Evolutionary conservation across 2,329 filamentous ascomycete species (phyloP), one percentile per base, ranked within the genome.

Genomic region (Neospermospora avenae): DNA sequence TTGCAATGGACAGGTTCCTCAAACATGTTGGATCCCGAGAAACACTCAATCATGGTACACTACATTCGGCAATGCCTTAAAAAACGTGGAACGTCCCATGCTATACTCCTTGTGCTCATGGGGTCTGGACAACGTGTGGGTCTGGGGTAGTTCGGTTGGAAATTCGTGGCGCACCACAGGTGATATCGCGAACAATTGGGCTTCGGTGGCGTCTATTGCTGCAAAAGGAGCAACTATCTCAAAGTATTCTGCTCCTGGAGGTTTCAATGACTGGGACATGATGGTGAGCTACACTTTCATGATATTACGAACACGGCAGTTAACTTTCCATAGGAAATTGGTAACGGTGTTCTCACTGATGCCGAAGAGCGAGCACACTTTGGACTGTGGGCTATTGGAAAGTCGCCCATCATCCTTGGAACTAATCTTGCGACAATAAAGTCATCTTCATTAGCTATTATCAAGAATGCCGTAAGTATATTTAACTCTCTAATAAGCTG

Each of bases 101-200:
- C 68, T 80, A 6, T 83, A 78, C 70, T 78, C 74, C 8, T 71
- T 84, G 13, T 84, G 81, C 66, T 75, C 78, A 25, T 84, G 81
- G 81, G 81, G 81, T 4, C 69, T 75, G n/a, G 80, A 77, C 0
- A 72, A 77, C 22, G 80, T 83, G 4, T 77, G 78, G 57, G 67
- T 69, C 3, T 58, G 55, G 55, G 55, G 55, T 16, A 31, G 76
- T 55, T 65, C 70, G 8, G 77, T 77, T 1, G 80, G 77, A 3
- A 78, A 79, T 58, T 78, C 75, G 24, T 80, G 73, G 75, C 74
- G 73, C 62, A 80, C 76, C 73, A 77, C 72, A 62, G 72, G 67
- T 2, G 77, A 79, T 65, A 79, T 79, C 46, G 11, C 14, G 31
- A 22, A 42, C 22, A 42, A 51, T 11, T 58, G 35, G 35, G 28